Percentiles rank a stretch among this genome's conserved stretches.
These are phyloP conservation scores for Neurospora crassa DNA, from an alignment of 2,329 filamentous ascomycete species.

Conservation along the genomic window DNA sequence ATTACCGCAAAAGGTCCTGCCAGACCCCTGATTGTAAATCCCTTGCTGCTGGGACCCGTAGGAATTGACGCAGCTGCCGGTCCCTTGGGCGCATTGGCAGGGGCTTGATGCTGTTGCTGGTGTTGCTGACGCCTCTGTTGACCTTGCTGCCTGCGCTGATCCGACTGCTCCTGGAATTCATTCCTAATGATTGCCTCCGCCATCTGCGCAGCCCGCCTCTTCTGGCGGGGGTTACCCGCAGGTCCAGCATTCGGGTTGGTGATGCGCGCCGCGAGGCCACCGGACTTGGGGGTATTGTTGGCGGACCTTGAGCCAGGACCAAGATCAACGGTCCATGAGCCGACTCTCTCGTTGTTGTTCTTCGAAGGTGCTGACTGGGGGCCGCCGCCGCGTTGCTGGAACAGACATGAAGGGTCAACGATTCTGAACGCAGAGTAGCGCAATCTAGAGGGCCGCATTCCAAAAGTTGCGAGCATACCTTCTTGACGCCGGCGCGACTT, in stretches of 20 bases:
- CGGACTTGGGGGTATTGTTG: constrained; percentile 21
- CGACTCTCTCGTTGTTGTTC: constrained; percentile 43
- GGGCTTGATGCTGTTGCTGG: constrained; percentile 14
- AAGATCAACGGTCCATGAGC: constrained; percentile 64
- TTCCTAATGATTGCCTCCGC: constrained; percentile 35
- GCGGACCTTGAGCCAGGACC: constrained; percentile 29
- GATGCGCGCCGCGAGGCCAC: constrained; percentile 31
- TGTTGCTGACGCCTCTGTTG: constrained; percentile 19
- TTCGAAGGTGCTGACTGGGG: constrained; percentile 19
- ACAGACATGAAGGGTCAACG: background rate
- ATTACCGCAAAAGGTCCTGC: constrained; percentile 64
- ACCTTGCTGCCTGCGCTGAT: constrained; percentile 20
- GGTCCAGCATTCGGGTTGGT: constrained; percentile 13
- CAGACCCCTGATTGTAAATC: constrained; percentile 64
- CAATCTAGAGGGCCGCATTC: background rate
- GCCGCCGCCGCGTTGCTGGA: constrained; percentile 20
- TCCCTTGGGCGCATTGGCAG: constrained; percentile 4
- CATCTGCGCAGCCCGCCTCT: constrained; percentile 31
- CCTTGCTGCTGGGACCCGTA: constrained; percentile 26
- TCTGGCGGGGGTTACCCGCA: constrained; percentile 13
- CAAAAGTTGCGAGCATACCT: constrained; percentile 31
- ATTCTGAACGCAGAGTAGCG: background rate
- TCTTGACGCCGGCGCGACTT: constrained; percentile 63
- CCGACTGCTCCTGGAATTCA: constrained; percentile 25
- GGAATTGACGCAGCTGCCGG: constrained; percentile 10